Base-by-base conservation (phyloP, 345 rosid genomes). In the Gossypium ekmanianum region DNA sequence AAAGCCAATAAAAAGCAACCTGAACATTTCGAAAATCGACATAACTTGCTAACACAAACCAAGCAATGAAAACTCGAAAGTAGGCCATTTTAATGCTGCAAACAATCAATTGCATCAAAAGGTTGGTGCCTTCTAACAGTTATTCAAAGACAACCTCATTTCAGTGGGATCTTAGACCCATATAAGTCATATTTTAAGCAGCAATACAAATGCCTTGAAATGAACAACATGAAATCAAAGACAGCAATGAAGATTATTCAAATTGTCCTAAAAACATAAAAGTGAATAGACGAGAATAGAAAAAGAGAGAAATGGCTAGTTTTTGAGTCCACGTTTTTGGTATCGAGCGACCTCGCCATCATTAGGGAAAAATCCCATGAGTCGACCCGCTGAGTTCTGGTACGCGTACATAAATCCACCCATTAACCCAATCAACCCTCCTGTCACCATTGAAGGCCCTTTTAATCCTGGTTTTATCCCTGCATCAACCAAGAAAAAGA, bases 331-430 rank as follows among this genome's bases (percentile, higher is more conserved):
- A 74, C 87, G 88, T 80, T 88, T 90, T 81, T 83, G 82, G 87
- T 88, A 74, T 71, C 70, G 81, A 79, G 94, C 91, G 64, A 94
- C 95, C 89, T 94, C 98, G 61, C 84, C 84, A 24, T 91, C 96
- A 51, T 93, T 95, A 55, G 97, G 93, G 86, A 93, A 95, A 78
- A 95, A 94, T 0, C 98, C 98, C 99, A 93, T 95, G 62, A 95
- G 86, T 11, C 99, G 85, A 61, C 98, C 99, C 0, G 92, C 96
- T 0, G 99, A 95, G 88, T 95, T 95, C 82, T 95, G 99, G 83
- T 95, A 95, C 0, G 99, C 99, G 62, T 95, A 95, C 99, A 95
- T 95, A 86, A 95, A 95, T 61, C 99, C 99, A 7, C 99, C 99
- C 99, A 95, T 87, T 55, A 93, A 75, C 13, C 99, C 99, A 24